Base-by-base conservation (phyloP, 179 eudicot species). In the Silene noctiflora region DNA sequence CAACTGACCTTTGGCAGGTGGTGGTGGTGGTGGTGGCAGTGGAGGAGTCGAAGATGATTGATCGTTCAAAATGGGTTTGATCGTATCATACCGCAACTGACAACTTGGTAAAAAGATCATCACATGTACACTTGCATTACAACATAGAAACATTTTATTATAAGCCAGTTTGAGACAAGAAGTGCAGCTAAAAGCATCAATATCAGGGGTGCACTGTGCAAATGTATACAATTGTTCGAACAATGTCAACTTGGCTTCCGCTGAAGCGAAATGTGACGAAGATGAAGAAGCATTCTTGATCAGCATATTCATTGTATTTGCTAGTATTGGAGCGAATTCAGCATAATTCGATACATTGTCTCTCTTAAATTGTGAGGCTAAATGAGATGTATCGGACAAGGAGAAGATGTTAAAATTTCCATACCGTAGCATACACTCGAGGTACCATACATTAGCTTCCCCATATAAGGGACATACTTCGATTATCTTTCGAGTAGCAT, bases 341-440 rank as follows among this genome's bases (percentile, higher is more conserved):
- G 13, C 31, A 17, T 48, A 39, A 58, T 78, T 64, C 0, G 79
- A 19, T 22, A 78, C 62, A 27, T 81, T 68, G 59, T 1, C 16
- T 0, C 3, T 0, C 16, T 2, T 20, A 9, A 2, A 27, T 0
- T 1, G 0, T 0, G 4, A 0, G 1, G 14, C 0, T 0, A 17
- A 13, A n/a, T 55, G 73, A 25, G 6, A 19, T 4, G 29, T 69
- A 25, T 77, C 81, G 6, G 0, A 3, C 42, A 22, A 19, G 2
- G 78, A 77, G 46, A 78, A 77, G 4, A 77, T 69, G 8, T 69
- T 42, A 19, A 62, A 78, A 17, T 81, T 74, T 10, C 81, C 71
- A 67, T 77, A 81, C 24, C 84, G 75, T 44, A 81, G 56, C 78
- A 69, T 81, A 53, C 84, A 78, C 46, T 77, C 66, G n/a, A 73